A percentile compares a stretch with the other conserved stretches of the same genome.
Evolutionary conservation across 2,329 filamentous ascomycete species (phyloP).

Genomic region (Iodosphaeria phyllophila): DNA sequence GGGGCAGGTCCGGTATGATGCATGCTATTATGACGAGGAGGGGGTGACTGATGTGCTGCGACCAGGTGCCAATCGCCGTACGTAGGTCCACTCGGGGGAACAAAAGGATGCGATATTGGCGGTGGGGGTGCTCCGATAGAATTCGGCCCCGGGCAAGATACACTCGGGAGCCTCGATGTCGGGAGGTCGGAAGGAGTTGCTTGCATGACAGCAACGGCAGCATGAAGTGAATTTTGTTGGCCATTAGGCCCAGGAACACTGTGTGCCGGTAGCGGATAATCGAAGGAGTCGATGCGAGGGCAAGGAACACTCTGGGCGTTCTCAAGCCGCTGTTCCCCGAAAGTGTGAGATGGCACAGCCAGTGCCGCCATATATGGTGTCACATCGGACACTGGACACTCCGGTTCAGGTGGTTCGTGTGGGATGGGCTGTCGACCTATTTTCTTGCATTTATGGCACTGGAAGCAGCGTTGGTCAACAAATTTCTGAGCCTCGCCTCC

Average conservation of each 20-base stretch:
- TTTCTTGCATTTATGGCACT: constrained; percentile 61
- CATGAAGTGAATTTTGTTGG: no score
- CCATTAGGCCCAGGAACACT: no score
- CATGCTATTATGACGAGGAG: constrained; percentile 30
- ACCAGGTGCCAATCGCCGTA: constrained; percentile 32
- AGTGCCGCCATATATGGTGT: constrained; percentile 10
- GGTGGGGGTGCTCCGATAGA: constrained; percentile 18
- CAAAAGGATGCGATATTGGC: constrained; percentile 19
- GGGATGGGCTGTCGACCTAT: constrained; percentile 24
- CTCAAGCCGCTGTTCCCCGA: no score
- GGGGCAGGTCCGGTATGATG: constrained; percentile 14
- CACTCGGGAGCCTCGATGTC: constrained; percentile 9
- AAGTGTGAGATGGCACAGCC: no score
- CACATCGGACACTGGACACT: constrained; percentile 11
- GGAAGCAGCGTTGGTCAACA: constrained; percentile 40
- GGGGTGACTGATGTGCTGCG: constrained; percentile 27
- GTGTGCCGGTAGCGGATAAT: no score
- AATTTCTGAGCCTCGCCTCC: constrained; percentile 40
- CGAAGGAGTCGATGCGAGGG: no score
- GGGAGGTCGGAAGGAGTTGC: constrained; percentile 8
- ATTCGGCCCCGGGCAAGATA: constrained; percentile 10
- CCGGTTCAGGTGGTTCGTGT: constrained; percentile 10
- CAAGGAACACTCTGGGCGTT: no score
- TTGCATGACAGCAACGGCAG: constrained; percentile 9
- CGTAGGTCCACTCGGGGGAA: constrained; percentile 14